These are phyloP conservation scores for Hypomyces rosellus DNA, from an alignment of 2,329 filamentous ascomycete genomes.

Conservation along the genomic window DNA sequence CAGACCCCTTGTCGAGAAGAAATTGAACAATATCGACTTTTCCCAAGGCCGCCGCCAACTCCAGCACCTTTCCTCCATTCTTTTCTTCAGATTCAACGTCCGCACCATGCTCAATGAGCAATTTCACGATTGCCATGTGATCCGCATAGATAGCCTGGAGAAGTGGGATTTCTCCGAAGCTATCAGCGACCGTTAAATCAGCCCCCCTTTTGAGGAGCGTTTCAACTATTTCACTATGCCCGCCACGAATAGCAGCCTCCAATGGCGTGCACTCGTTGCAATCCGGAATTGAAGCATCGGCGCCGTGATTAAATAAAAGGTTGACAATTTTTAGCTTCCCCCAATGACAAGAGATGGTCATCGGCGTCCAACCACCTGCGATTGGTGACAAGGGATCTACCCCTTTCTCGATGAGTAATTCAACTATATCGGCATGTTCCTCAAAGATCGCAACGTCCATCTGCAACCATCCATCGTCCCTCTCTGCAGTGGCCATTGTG, in stretches of 20 bases:
- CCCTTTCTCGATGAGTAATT: too few species aligned
- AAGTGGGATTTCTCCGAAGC: not conserved
- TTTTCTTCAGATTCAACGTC: not conserved
- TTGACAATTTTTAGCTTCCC: too few species aligned
- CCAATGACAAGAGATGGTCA: too few species aligned
- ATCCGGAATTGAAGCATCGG: not conserved
- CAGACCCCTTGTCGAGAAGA: not conserved
- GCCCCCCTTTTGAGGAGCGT: conserved; percentile 17
- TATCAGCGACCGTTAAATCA: conserved; percentile 3
- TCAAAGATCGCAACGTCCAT: too few species aligned
- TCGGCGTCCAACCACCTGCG: too few species aligned
- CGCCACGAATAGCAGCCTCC: not conserved
- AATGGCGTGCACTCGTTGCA: not conserved
- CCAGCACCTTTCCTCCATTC: not conserved
- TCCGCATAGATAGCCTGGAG: not conserved
- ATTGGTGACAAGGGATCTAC: too few species aligned
- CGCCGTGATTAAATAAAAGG: too few species aligned
- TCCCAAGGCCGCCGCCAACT: not conserved
- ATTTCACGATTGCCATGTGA: not conserved
- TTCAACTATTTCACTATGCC: conserved; percentile 5
- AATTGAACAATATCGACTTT: not conserved
- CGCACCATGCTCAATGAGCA: not conserved
- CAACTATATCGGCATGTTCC: too few species aligned
- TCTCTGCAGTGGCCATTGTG: too few species aligned
- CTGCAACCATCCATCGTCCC: too few species aligned